These are phyloP conservation scores for Telfairia occidentalis DNA, from an alignment of 331 rosid genomes.

Conservation along the genomic window DNA sequence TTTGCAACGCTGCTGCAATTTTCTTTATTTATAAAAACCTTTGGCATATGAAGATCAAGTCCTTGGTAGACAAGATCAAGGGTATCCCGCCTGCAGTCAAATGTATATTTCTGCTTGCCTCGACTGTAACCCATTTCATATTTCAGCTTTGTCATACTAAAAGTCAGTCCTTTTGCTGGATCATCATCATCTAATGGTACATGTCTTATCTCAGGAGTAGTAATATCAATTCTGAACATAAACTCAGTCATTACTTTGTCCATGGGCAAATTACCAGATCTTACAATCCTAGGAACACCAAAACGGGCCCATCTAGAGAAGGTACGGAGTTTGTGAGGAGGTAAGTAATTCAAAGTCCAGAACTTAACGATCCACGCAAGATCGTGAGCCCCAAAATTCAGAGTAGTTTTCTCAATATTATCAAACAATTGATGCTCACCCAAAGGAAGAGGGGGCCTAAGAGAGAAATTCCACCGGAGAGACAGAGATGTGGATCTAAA, in stretches of 20 bases:
- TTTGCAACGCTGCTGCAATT: constrained; percentile 55
- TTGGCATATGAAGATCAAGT: constrained; percentile 80
- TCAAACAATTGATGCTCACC: constrained; percentile 36
- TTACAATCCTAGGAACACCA: constrained; percentile 61
- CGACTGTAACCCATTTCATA: constrained; percentile 73
- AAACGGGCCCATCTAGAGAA: constrained; percentile 97
- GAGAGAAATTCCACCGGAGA: constrained; percentile 73
- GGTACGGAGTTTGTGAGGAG: constrained; percentile 91
- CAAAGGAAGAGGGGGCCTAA: constrained; percentile 47
- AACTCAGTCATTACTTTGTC: constrained; percentile 99
- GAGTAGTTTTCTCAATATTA: constrained; percentile 37
- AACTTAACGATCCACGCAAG: constrained; percentile 81
- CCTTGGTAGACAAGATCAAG: constrained; percentile 96
- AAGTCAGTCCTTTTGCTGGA: constrained; percentile 93
- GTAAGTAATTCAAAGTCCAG: constrained; percentile 64
- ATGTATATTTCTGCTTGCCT: constrained; percentile 85
- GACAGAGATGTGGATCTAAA: constrained; percentile 89
- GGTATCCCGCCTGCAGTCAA: constrained; percentile 76
- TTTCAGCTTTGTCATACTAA: constrained; percentile 67
- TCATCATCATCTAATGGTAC: constrained; percentile 92
- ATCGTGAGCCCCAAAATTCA: constrained; percentile 94
- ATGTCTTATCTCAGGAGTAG: constrained; percentile 68
- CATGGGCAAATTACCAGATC: constrained; percentile 90
- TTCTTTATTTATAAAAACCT: constrained; percentile 55
- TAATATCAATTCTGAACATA: constrained; percentile 79